Conservation (phyloP, 2,329 filamentous ascomycete species). For the Botrytis fabae region DNA sequence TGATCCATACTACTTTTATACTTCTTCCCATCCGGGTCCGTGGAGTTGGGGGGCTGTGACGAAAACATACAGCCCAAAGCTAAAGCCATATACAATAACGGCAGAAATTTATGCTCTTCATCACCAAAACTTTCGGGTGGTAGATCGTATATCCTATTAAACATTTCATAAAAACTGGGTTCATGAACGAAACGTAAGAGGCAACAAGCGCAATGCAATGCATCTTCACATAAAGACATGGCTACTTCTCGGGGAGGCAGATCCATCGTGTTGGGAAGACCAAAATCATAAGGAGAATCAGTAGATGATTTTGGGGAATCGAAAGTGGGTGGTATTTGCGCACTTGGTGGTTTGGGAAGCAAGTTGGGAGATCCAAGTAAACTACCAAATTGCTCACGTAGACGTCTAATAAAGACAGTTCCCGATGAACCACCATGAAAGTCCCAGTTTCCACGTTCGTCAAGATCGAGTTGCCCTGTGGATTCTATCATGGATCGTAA, state of each 20-base stretch:
- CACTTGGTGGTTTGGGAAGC: conserved; percentile 52
- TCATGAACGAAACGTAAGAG: conserved; percentile 73
- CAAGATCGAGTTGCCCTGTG: conserved; percentile 85
- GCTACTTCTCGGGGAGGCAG: conserved; percentile 66
- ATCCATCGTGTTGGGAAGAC: conserved; percentile 50
- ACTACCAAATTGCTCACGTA: conserved; percentile 84
- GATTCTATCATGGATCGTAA: conserved; percentile 94
- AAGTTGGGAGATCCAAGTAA: conserved; percentile 67
- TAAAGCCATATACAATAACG: conserved; percentile 68
- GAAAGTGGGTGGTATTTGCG: conserved; percentile 28
- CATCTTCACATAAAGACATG: conserved; percentile 54
- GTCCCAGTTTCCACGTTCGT: conserved; percentile 89
- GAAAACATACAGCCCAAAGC: conserved; percentile 74
- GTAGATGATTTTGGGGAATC: conserved; percentile 39
- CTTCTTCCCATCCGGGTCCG: conserved; percentile 47
- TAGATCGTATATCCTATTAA: conserved; percentile 76
- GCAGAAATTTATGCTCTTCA: conserved; percentile 68
- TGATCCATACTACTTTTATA: conserved; percentile 56
- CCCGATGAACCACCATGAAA: conserved; percentile 94
- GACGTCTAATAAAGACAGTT: conserved; percentile 79
- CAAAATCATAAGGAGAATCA: conserved; percentile 39
- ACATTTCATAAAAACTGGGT: conserved; percentile 74
- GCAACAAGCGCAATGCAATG: conserved; percentile 58
- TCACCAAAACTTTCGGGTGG: conserved; percentile 61
- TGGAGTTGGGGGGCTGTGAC: conserved; percentile 51